Base-by-base conservation (phyloP, 2,329 filamentous ascomycete species). In the Alternaria triticimaculans region DNA sequence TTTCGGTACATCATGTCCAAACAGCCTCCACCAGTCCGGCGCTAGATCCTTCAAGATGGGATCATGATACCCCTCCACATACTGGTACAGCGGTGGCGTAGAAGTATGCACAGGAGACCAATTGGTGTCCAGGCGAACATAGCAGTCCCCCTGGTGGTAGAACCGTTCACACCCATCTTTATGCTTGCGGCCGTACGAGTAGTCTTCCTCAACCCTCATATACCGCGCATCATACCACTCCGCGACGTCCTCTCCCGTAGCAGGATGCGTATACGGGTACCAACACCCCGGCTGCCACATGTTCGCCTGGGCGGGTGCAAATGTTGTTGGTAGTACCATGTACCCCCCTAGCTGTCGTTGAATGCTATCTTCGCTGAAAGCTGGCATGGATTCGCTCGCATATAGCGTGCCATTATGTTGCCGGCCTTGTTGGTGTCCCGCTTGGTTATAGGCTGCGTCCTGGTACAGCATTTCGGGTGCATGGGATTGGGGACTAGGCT, bases 361-460 rank as follows among this genome's bases (percentile, higher is more conserved):
- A 23, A 63, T 64, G 3, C 58, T 60, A 9, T 66, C 64, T 48
- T 66, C 62, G 44, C 62, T 66, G 50, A 61, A 54, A 8, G 14
- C 8, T 7, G 28, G 18, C 28, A 26, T 21, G 10, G 6, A 5
- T 21, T 12, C 18, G 12, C 15, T 14, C 10, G 48, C 18, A 11
- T 51, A 33, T 14, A 10, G 26, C 1, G 4, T 10, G 12, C n/a
- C n/a, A 21, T 15, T 15, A 14, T 33, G 6, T 8, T 33, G 48
- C 21, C 7, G 9, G 10, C 1, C 6, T 20, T 10, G 49, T 6
- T 23, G 15, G 11, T n/a, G 10, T 3, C 5, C 28, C 5, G 14
- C 20, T 23, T 23, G 49, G 4, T 4, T 5, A 41, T 41, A 3
- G 0, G 37, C 37, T 1, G 37, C 15, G 8, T 18, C 43, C 1